Conservation (phyloP, 352 stramenopile genomes). For the Elongisporangium anandrum region DNA sequence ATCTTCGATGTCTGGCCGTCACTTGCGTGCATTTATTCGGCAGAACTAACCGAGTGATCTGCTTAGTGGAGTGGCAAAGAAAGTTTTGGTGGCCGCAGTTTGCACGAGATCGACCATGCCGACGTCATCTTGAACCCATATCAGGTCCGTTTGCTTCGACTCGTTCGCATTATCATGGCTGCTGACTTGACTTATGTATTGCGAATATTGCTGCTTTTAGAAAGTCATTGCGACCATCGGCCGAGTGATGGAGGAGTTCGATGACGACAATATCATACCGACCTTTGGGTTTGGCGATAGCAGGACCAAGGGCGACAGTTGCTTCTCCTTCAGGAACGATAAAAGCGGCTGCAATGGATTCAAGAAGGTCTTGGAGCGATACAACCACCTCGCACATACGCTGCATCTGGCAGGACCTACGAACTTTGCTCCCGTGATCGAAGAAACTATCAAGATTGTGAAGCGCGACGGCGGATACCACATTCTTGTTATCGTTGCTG, state of each 20-base stretch:
- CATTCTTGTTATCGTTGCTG: slow-evolving; percentile 80
- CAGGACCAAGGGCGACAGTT: slow-evolving; percentile 20
- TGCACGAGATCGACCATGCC: slow-evolving; percentile 66
- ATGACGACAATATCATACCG: slow-evolving; percentile 76
- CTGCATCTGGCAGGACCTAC: slow-evolving; percentile 60
- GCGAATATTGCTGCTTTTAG: slow-evolving; percentile 18
- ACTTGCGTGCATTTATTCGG: neutral
- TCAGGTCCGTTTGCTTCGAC: slow-evolving; percentile 26
- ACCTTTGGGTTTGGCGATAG: slow-evolving; percentile 63
- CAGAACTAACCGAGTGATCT: neutral
- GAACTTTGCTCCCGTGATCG: slow-evolving; percentile 69
- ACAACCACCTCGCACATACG: slow-evolving; percentile 59
- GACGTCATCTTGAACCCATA: slow-evolving; percentile 55
- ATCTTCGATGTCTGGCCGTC: neutral
- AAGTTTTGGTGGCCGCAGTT: slow-evolving; percentile 56
- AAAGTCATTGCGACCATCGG: slow-evolving; percentile 75
- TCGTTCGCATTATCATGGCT: slow-evolving; percentile 1
- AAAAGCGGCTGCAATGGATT: slow-evolving; percentile 39
- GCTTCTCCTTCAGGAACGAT: slow-evolving; percentile 49
- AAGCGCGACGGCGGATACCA: slow-evolving; percentile 49
- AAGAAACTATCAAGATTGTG: slow-evolving; percentile 52
- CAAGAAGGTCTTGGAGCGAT: slow-evolving; percentile 48
- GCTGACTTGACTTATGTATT: neutral
- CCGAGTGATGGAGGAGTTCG: slow-evolving; percentile 68
- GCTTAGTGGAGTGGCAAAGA: slow-evolving; percentile 52